Evolutionary conservation across 345 rosid species (phyloP).

Genomic region (Acer saccharum): DNA sequence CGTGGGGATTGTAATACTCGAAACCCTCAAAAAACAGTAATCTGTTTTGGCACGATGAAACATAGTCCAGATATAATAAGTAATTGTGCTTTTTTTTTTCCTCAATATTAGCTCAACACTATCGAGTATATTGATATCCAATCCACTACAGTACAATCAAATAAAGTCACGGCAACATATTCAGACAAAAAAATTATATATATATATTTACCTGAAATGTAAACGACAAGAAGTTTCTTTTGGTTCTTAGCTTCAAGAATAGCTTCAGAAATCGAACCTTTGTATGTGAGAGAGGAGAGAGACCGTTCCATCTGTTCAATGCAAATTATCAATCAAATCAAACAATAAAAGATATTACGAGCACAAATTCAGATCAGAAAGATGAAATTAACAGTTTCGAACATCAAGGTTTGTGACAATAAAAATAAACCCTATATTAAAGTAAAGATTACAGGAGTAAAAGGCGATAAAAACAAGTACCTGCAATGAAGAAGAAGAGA

Average conservation of each 20-base stretch:
- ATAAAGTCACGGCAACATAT: too few species aligned
- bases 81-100: not conserved
- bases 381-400: not conserved
- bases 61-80: not conserved
- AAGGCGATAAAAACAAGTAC: too few species aligned
- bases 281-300: slow-evolving; percentile 52
- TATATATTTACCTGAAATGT: slow-evolving; percentile 52
- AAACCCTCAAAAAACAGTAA: too few species aligned
- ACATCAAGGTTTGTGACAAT: not conserved
- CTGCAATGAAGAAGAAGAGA: too few species aligned
- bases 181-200: not conserved
- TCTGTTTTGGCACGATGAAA: not conserved
- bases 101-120: not conserved
- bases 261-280: slow-evolving; percentile 76
- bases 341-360: not conserved
- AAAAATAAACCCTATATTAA: too few species aligned
- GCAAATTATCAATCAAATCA: not conserved
- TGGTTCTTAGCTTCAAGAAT: slow-evolving; percentile 63
- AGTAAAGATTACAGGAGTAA: slow-evolving; percentile 13
- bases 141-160: too few species aligned
- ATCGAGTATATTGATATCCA: not conserved
- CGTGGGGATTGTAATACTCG: too few species aligned
- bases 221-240: slow-evolving; percentile 87
- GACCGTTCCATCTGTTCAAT: slow-evolving; percentile 61
- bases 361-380: not conserved